These are phyloP conservation scores for Chlamydomonas eustigma DNA, from an alignment of 139 green algal genomes.

Conservation along the genomic window DNA sequence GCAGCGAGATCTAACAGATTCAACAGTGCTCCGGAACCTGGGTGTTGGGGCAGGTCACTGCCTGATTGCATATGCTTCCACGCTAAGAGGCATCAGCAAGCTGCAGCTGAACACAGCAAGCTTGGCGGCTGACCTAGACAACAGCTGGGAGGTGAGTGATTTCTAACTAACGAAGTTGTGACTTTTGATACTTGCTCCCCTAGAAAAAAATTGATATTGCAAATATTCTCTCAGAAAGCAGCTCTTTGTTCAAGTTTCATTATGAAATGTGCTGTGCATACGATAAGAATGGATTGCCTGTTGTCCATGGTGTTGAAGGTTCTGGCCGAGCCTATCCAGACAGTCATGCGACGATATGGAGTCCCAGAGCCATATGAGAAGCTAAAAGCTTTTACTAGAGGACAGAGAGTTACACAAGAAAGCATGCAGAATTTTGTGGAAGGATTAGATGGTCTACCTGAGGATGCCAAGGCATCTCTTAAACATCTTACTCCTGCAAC, in stretches of 20 bases:
- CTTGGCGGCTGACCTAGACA: constrained; percentile 76
- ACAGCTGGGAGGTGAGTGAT: constrained; percentile 79
- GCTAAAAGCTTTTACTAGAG: constrained; percentile 95
- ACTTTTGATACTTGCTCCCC: no score
- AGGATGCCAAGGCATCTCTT: constrained; percentile 62
- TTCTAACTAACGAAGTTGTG: not conserved
- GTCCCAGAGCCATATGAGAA: constrained; percentile 97
- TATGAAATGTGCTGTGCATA: no score
- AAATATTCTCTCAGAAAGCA: no score
- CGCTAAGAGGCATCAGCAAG: constrained; percentile 85
- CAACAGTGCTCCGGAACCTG: constrained; percentile 96
- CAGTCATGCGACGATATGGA: constrained; percentile 88
- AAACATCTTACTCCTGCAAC: constrained; percentile 70
- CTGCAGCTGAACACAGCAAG: constrained; percentile 65
- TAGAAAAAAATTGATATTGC: no score
- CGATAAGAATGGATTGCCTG: constrained; percentile 46
- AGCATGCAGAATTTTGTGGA: constrained; percentile 69
- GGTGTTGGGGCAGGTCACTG: constrained; percentile 83
- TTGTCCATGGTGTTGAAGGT: no score
- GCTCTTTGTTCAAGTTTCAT: no score
- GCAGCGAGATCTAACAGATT: constrained; percentile 97
- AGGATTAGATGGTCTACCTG: constrained; percentile 70
- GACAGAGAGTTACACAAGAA: constrained; percentile 63
- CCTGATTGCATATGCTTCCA: constrained; percentile 85
- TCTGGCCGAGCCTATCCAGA: constrained; percentile 98